Percentiles rank a stretch among this genome's conserved stretches.
Conservation (phyloP, 1,284 basidiomycete species). For the Papiliotrema terrestris region DNA sequence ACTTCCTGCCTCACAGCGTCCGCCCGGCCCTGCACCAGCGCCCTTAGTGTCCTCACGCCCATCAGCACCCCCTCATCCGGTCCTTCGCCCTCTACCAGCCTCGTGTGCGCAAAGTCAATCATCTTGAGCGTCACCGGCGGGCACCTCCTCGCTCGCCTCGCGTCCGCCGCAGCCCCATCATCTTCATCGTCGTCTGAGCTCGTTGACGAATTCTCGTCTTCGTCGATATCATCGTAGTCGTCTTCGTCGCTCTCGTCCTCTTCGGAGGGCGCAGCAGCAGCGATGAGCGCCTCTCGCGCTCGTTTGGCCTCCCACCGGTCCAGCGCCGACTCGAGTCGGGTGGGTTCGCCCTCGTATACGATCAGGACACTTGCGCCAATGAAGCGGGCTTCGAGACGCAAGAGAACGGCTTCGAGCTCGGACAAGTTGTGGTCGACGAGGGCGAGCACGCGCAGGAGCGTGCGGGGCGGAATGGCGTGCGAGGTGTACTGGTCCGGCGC, state of each 20-base stretch:
- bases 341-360: constrained; percentile 72
- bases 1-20: constrained; percentile 23
- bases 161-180: constrained; percentile 32
- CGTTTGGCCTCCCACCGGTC: constrained; percentile 47
- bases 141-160: constrained; percentile 46
- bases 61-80: constrained; percentile 71
- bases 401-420: constrained; percentile 57
- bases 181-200: constrained; percentile 38
- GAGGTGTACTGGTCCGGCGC: constrained; percentile 13
- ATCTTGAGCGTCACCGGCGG: constrained; percentile 67
- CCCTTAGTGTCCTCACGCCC: constrained; percentile 64
- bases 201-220: constrained; percentile 36
- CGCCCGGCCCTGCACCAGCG: constrained; percentile 56
- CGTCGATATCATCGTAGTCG: constrained; percentile 21
- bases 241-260: constrained; percentile 34
- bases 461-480: constrained; percentile 56
- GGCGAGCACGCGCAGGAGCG: constrained; percentile 60
- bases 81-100: constrained; percentile 65
- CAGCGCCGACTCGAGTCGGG: constrained; percentile 51
- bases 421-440: constrained; percentile 53
- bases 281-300: constrained; percentile 5
- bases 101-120: constrained; percentile 93
- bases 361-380: constrained; percentile 77
- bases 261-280: constrained; percentile 12
- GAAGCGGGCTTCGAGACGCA: constrained; percentile 67